Conservation (phyloP, 176 grass and related monocot genomes). For the Hsuehochloa calcarea region DNA sequence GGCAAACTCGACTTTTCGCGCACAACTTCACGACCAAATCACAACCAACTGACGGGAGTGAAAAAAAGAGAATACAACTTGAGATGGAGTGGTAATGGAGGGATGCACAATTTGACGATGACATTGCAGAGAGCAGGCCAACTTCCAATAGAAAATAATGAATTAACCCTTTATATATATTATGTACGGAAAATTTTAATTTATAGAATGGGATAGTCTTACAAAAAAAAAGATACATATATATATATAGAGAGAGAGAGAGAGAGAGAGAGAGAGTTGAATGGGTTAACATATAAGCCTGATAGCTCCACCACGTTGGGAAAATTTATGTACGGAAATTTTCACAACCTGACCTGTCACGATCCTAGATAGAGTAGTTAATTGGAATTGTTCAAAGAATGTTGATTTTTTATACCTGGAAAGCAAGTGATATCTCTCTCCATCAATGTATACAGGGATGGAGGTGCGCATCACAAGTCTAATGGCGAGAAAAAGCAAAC, state of each 20-base stretch:
- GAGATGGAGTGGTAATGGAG: too few relatives aligned
- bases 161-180: too few relatives aligned
- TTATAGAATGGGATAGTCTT: neutral
- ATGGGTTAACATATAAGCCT: neutral
- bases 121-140: too few relatives aligned
- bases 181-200: neutral
- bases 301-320: neutral
- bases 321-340: neutral
- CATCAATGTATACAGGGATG: conserved; percentile 41
- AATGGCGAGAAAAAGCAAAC: neutral
- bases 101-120: too few relatives aligned
- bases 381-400: neutral
- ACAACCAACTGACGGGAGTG: too few relatives aligned
- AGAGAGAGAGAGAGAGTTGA: too few relatives aligned
- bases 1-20: too few relatives aligned
- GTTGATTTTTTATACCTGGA: neutral
- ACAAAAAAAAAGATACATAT: too few relatives aligned
- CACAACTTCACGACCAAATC: too few relatives aligned
- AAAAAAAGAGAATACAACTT: too few relatives aligned
- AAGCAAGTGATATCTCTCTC: neutral
- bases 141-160: too few relatives aligned
- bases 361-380: neutral
- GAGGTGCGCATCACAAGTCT: conserved; percentile 7
- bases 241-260: too few relatives aligned
- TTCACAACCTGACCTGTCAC: neutral